phyloP scores from a whole-genome alignment of 345 rosid species.

The Salix koriyanagi region DNA sequence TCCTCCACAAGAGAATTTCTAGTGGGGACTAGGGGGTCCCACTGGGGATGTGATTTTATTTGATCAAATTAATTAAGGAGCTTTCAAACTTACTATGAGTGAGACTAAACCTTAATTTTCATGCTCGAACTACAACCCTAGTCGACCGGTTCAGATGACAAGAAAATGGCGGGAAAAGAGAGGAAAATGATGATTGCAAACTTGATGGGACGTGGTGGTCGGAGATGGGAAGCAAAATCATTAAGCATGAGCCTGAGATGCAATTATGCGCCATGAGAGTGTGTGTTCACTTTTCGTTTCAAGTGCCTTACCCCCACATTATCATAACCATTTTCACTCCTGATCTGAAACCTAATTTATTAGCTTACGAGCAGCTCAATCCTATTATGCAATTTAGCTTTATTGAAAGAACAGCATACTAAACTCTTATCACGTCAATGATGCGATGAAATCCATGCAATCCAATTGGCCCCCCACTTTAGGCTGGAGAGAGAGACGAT shows the following conservation, averaged over 20 bases:
- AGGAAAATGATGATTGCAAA: constrained; percentile 16
- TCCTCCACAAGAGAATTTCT: no score
- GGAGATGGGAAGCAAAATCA: constrained; percentile 59
- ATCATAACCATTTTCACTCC: constrained; percentile 13
- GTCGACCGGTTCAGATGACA: not conserved
- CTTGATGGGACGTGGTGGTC: constrained; percentile 28
- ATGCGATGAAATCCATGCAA: constrained; percentile 80
- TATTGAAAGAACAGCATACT: no score
- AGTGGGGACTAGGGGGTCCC: no score
- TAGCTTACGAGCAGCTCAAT: not conserved
- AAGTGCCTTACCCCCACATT: constrained; percentile 15
- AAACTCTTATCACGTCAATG: constrained; percentile 15
- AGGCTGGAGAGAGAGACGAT: not conserved
- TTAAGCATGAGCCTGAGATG: constrained; percentile 63
- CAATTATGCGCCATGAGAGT: constrained; percentile 56
- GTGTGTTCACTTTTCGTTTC: constrained; percentile 15
- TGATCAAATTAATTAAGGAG: not conserved
- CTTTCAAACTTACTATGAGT: rapidly evolving
- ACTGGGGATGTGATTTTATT: no score
- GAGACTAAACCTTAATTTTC: no score
- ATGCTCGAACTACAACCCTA: not conserved
- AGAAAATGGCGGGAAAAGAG: not conserved
- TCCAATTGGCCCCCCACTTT: constrained; percentile 30
- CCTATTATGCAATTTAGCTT: not conserved
- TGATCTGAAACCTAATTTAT: no score